Evolutionary conservation across 805 yeast species (phyloP).

Genomic region (Lipomyces spencermartinsiae): DNA sequence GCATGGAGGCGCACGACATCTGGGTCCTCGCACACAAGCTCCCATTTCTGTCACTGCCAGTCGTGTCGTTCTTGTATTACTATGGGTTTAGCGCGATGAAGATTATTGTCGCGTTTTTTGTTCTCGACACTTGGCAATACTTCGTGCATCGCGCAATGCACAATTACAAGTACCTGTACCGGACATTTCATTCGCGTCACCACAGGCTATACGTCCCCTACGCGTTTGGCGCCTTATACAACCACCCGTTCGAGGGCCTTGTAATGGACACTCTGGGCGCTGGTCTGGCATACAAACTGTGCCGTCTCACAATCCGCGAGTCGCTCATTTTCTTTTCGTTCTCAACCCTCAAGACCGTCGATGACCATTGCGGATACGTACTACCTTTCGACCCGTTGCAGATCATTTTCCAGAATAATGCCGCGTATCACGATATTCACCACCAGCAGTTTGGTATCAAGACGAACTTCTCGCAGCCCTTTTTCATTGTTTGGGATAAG

Average conservation of each 20-base stretch:
- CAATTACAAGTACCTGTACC: constrained; percentile 73
- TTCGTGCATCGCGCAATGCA: constrained; percentile 91
- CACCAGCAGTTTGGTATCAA: constrained; percentile 96
- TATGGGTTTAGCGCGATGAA: constrained; percentile 68
- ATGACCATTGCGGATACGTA: constrained; percentile 98
- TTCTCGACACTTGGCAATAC: constrained; percentile 96
- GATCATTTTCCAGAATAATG: constrained; percentile 88
- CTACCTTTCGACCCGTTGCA: constrained; percentile 93
- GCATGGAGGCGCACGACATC: constrained; percentile 33
- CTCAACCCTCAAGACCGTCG: constrained; percentile 95
- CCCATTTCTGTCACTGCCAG: constrained; percentile 54
- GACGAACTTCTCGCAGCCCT: constrained; percentile 93
- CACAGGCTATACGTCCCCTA: constrained; percentile 94
- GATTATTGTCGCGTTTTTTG: constrained; percentile 65
- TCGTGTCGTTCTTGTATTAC: constrained; percentile 62
- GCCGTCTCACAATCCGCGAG: constrained; percentile 77
- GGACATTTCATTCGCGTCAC: constrained; percentile 88
- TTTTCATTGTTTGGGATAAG: constrained; percentile 92
- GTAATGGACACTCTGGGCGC: constrained; percentile 91
- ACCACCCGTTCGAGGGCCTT: constrained; percentile 93
- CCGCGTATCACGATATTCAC: constrained; percentile 95
- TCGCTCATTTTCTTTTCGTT: constrained; percentile 75
- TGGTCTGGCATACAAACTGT: constrained; percentile 73
- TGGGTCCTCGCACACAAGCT: constrained; percentile 55
- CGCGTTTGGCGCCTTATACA: constrained; percentile 95